Conservation (phyloP, 805 yeast genomes). For the Teunomyces pallodes region DNA sequence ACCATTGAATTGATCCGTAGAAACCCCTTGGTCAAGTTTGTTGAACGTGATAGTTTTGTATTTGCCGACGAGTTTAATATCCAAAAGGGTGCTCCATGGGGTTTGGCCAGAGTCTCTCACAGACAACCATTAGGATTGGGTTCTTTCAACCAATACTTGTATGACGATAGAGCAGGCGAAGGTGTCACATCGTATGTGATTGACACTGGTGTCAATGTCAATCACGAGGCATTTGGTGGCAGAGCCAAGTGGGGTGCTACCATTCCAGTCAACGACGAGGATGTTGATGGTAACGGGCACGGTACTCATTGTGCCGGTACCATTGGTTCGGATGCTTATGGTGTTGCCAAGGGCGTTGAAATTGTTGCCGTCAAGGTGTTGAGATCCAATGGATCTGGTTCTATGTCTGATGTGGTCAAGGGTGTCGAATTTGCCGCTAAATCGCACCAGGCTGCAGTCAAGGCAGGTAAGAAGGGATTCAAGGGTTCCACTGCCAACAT, state of each 20-base stretch:
- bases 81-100: constrained; percentile 92
- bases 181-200: constrained; percentile 86
- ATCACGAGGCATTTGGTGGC: constrained; percentile 76
- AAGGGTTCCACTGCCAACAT: constrained; percentile 62
- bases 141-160: constrained; percentile 58
- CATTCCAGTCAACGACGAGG: constrained; percentile 67
- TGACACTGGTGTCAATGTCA: constrained; percentile 82
- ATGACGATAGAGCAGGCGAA: constrained; percentile 70
- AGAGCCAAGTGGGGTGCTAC: constrained; percentile 88
- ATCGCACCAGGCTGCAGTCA: constrained; percentile 53
- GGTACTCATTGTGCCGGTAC: constrained; percentile 99
- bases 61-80: constrained; percentile 58
- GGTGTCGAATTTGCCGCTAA: constrained; percentile 85
- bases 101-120: constrained; percentile 86
- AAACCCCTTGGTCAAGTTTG: constrained; percentile 60
- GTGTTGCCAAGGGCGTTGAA: constrained; percentile 79
- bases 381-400: constrained; percentile 78
- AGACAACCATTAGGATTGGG: constrained; percentile 66
- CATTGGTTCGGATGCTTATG: constrained; percentile 74
- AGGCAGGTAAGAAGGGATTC: constrained; percentile 39
- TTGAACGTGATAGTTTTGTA: constrained; percentile 76
- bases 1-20: constrained; percentile 72
- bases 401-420: constrained; percentile 79
- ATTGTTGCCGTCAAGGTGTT: constrained; percentile 83
- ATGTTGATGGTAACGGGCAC: constrained; percentile 85